phyloP scores from a whole-genome alignment of 2,329 filamentous ascomycete genomes.

The Neopestalotiopsis rosae region DNA sequence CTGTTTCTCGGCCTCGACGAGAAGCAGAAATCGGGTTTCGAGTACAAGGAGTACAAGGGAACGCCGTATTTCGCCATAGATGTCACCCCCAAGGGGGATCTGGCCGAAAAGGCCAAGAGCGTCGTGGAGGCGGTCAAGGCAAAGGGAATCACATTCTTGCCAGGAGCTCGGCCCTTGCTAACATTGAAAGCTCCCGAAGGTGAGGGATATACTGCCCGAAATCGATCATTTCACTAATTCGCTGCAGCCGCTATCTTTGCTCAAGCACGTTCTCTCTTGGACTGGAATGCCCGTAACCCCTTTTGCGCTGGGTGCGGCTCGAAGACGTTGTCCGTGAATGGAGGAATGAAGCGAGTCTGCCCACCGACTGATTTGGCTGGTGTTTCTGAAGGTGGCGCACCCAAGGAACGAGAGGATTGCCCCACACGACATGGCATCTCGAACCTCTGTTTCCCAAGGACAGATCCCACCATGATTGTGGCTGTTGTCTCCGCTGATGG shows the following conservation, averaged over 20 bases:
- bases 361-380: constrained; percentile 70
- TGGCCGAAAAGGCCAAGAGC: constrained; percentile 65
- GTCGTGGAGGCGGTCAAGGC: constrained; percentile 64
- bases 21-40: constrained; percentile 50
- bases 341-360: constrained; percentile 81
- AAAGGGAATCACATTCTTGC: constrained; percentile 68
- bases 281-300: constrained; percentile 93
- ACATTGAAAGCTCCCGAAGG: constrained; percentile 53
- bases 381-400: constrained; percentile 41
- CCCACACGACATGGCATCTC: constrained; percentile 84
- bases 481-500: constrained; percentile 85
- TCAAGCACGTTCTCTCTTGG: constrained; percentile 83
- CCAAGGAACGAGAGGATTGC: constrained; percentile 70
- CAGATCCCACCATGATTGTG: constrained; percentile 94
- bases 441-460: constrained; percentile 90
- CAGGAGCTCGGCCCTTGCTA: constrained; percentile 53
- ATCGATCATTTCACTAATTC: constrained; percentile 7
- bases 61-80: constrained; percentile 90
- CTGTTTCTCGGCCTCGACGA: constrained; percentile 89
- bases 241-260: constrained; percentile 82
- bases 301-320: constrained; percentile 92
- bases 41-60: constrained; percentile 76
- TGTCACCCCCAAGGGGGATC: constrained; percentile 73
- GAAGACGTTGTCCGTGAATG: constrained; percentile 78
- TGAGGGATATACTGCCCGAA: constrained; percentile 30